Evolutionary conservation across 495 filamentous ascomycete species (phyloP), one percentile per base, ranked within the genome.

Genomic region (Neurospora africana): DNA sequence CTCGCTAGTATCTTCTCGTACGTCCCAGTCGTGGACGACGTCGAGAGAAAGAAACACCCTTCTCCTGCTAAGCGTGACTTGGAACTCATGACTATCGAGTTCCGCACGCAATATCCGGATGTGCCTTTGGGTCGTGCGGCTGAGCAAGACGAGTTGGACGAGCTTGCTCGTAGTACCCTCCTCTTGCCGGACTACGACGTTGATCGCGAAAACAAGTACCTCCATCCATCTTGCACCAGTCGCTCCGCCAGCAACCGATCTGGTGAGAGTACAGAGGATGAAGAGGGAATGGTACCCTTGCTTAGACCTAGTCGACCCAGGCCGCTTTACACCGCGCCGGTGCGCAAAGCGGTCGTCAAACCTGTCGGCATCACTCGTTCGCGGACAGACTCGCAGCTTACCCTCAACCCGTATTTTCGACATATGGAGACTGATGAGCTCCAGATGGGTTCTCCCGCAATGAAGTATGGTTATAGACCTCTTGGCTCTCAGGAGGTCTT

Each of bases 41-140:
- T 19, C 10, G 67, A 72, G n/a, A 23, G 41, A 21, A 72, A 72
- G 39, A 74, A 72, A 37, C 73, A 72, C 23, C 70, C 70, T n/a
- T 67, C 73, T 7, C 70, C 70, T 5, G 70, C 68, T 10, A 72
- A 72, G n/a, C 9, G 33, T 3, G 70, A 47, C 40, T 72, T 75
- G 27, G 72, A 73, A 15, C n/a, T 58, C 11, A 35, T 75, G 38
- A 40, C 33, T 3, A 61, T 39, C 21, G 43, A 73, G 15, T 47
- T 75, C 13, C 69, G 41, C 5, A 1, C 33, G 30, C 21, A 69
- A 30, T 70, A 69, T 35, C 71, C 70, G 5, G 70, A 69, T 37
- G 47, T 69, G 4, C 39, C 21, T 17, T 36, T 70, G 40, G 68
- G 72, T 17, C 36, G 38, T 19, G 67, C 40, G 35, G 71, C 71